phyloP scores from a whole-genome alignment of 2,329 filamentous ascomycete genomes.

The Trichophyton mentagrophytes region DNA sequence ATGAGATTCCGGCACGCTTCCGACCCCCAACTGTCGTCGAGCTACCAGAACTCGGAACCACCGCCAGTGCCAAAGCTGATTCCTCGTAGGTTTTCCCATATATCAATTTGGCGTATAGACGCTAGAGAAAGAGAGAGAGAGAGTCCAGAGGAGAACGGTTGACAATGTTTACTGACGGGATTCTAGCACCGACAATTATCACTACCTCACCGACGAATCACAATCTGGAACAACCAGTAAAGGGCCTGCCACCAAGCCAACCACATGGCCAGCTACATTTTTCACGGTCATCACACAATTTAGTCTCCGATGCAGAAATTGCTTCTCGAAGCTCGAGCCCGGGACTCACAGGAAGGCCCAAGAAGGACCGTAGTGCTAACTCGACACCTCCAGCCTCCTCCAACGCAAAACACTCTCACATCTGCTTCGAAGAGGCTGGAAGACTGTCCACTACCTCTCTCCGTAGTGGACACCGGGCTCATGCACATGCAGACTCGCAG shows the following conservation, averaged over 20 bases:
- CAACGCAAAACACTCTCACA: slow-evolving; percentile 28
- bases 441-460: slow-evolving; percentile 38
- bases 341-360: neutral
- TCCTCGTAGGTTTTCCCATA: slow-evolving; percentile 22
- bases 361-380: neutral
- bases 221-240: slow-evolving; percentile 35
- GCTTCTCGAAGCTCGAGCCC: neutral
- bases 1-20: slow-evolving; percentile 84
- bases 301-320: neutral
- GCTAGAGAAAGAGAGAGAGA: neutral
- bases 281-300: neutral
- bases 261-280: neutral
- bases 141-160: neutral
- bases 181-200: slow-evolving; percentile 55
- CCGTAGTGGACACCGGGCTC: slow-evolving; percentile 48
- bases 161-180: neutral
- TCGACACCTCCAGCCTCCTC: slow-evolving; percentile 22
- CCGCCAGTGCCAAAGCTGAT: slow-evolving; percentile 30
- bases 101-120: slow-evolving; percentile 6
- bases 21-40: slow-evolving; percentile 72
- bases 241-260: neutral
- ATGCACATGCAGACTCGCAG: slow-evolving; percentile 28
- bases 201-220: slow-evolving; percentile 73
- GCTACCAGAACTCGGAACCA: slow-evolving; percentile 51
- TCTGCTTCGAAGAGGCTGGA: slow-evolving; percentile 51